phyloP scores from a whole-genome alignment of 805 yeast genomes.

The Kuraishia capsulata region DNA sequence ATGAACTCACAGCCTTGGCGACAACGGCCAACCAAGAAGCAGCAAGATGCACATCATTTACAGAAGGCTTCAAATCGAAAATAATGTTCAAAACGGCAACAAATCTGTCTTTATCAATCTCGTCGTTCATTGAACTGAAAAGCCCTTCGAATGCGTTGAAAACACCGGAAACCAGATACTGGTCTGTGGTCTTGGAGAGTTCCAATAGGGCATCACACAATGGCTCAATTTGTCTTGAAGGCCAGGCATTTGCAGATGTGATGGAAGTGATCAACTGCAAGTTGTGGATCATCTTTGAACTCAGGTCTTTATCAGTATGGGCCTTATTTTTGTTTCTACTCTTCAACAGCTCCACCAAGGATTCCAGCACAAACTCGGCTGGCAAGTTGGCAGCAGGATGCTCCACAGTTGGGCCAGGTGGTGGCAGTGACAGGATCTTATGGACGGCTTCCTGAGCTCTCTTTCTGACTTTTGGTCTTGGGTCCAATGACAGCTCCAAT shows the following conservation, averaged over 20 bases:
- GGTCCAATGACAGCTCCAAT: conserved; percentile 71
- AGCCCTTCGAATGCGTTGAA: conserved; percentile 79
- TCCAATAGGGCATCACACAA: conserved; percentile 72
- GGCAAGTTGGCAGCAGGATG: conserved; percentile 71
- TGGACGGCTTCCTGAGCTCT: conserved; percentile 88
- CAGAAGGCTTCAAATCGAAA: conserved; percentile 71
- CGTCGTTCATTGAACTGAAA: conserved; percentile 53
- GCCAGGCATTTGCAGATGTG: conserved; percentile 77
- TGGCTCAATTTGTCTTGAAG: conserved; percentile 53
- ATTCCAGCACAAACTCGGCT: conserved; percentile 57
- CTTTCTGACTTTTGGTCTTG: conserved; percentile 91
- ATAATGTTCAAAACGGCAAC: conserved; percentile 58
- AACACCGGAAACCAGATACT: conserved; percentile 71
- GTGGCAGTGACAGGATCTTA: conserved; percentile 53
- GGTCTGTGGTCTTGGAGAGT: conserved; percentile 76
- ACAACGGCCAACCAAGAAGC: conserved; percentile 95
- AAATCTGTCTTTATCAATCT: conserved; percentile 52
- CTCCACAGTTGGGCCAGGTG: conserved; percentile 66
- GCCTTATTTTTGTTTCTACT: conserved; percentile 20
- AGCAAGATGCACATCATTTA: conserved; percentile 75
- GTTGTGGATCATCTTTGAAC: conserved; percentile 59
- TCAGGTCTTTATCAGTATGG: conserved; percentile 34
- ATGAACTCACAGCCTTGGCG: conserved; percentile 66
- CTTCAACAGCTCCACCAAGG: conserved; percentile 38
- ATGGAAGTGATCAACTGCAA: conserved; percentile 70